A percentile compares a stretch with the other conserved stretches of the same genome.
phyloP scores from a whole-genome alignment of 1,284 basidiomycete genomes.

The Irpex rosettiformis region DNA sequence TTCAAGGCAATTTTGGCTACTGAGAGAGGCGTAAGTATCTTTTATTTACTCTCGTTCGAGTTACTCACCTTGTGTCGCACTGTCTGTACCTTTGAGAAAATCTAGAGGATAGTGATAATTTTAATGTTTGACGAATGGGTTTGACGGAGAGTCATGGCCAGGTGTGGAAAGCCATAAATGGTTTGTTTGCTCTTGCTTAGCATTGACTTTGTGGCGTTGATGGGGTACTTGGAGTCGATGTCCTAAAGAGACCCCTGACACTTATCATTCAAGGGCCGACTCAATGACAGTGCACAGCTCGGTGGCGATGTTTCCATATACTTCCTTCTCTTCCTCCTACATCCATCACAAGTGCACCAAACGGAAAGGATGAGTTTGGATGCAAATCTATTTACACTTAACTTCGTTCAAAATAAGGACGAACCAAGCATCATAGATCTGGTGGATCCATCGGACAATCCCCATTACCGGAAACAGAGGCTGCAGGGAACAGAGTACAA shows the following conservation, averaged over 20 bases:
- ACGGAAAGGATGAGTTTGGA: constrained; percentile 65
- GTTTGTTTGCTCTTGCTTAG: background rate
- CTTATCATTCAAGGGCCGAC: background rate
- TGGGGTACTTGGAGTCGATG: background rate
- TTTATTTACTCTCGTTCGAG: too few species aligned
- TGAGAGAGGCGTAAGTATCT: too few species aligned
- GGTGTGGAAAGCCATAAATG: too few species aligned
- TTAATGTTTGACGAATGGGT: too few species aligned
- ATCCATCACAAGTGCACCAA: background rate
- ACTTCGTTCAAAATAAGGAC: constrained; percentile 53
- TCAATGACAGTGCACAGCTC: background rate
- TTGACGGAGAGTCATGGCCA: too few species aligned
- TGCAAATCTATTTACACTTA: constrained; percentile 77
- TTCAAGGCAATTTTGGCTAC: too few species aligned
- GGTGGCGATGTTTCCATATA: background rate
- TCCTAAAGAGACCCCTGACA: background rate
- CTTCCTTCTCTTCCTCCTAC: background rate
- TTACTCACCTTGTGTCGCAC: too few species aligned
- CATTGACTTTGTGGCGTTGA: background rate
- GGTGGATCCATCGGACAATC: constrained; percentile 53
- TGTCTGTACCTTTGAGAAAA: too few species aligned
- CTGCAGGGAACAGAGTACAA: constrained; percentile 48
- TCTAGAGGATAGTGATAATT: too few species aligned
- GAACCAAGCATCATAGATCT: constrained; percentile 64
- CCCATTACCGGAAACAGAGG: constrained; percentile 70